Evolutionary conservation across 2,329 filamentous ascomycete genomes (phyloP).

Genomic region (Trichoderma atrobrunneum): DNA sequence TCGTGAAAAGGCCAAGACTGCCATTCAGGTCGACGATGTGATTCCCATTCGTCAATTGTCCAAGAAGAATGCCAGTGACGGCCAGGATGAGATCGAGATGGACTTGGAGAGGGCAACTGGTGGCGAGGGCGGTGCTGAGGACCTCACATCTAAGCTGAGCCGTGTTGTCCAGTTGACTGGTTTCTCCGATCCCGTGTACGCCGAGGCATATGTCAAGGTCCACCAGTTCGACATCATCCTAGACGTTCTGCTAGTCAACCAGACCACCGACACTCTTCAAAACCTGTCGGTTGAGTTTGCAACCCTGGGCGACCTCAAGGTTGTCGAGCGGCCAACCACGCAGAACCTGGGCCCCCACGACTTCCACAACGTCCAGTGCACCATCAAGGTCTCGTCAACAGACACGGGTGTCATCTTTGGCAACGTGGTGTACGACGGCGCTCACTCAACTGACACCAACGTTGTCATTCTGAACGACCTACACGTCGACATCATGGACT

Average conservation of each 20-base stretch:
- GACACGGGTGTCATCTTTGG: constrained; percentile 99
- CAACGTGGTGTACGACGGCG: constrained; percentile 95
- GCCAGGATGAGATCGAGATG: constrained; percentile 78
- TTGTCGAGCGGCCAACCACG: constrained; percentile 92
- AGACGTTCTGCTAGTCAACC: constrained; percentile 94
- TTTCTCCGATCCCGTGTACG: constrained; percentile 97
- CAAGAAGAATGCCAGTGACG: constrained; percentile 83
- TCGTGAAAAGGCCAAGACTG: constrained; percentile 86
- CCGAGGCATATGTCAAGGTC: constrained; percentile 98
- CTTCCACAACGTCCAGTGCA: constrained; percentile 97
- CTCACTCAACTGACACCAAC: constrained; percentile 87
- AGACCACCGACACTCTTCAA: constrained; percentile 93
- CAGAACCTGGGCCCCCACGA: constrained; percentile 94
- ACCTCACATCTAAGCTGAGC: constrained; percentile 89
- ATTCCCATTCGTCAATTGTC: constrained; percentile 89
- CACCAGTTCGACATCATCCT: constrained; percentile 98
- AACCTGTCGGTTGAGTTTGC: constrained; percentile 98
- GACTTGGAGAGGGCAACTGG: constrained; percentile 94
- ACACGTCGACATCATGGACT: constrained; percentile 99
- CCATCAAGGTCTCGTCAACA: constrained; percentile 96
- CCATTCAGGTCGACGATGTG: constrained; percentile 92
- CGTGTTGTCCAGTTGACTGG: constrained; percentile 95
- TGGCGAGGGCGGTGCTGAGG: constrained; percentile 78
- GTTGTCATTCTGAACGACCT: constrained; percentile 98
- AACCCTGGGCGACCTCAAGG: constrained; percentile 95